These are phyloP conservation scores for Byssochlamys sp. DNA, from an alignment of 2,329 filamentous ascomycete species.

Conservation along the genomic window DNA sequence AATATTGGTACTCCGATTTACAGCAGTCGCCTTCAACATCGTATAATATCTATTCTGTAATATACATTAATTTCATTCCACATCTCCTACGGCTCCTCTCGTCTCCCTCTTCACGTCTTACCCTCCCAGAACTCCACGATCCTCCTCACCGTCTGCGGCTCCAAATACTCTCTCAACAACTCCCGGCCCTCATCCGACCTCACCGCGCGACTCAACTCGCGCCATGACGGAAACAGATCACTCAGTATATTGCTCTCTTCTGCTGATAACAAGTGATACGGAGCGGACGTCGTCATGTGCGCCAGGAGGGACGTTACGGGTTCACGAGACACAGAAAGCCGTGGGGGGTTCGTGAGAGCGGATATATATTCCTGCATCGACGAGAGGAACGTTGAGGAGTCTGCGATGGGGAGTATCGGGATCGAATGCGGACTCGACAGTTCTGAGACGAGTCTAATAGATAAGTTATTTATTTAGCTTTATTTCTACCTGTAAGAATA, in stretches of 20 bases:
- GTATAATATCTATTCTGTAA: background rate
- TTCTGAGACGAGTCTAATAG: background rate
- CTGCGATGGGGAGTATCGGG: constrained; percentile 26
- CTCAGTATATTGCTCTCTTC: constrained; percentile 23
- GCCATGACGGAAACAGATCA: constrained; percentile 19
- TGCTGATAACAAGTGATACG: constrained; percentile 13
- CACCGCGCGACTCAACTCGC: constrained; percentile 10
- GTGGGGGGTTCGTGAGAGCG: constrained; percentile 22
- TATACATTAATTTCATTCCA: background rate
- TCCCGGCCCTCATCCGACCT: constrained; percentile 12
- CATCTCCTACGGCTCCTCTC: background rate
- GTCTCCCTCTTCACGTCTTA: background rate
- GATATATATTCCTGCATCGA: constrained; percentile 22
- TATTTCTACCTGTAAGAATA: background rate
- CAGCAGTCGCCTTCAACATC: too few relatives aligned
- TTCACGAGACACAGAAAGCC: background rate
- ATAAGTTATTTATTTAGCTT: constrained; percentile 9
- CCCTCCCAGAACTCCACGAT: constrained; percentile 31
- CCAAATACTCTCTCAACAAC: constrained; percentile 24
- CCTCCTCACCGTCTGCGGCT: constrained; percentile 17
- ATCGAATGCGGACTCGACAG: constrained; percentile 1
- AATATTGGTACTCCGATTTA: too few relatives aligned
- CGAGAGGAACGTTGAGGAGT: constrained; percentile 11
- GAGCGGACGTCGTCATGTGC: constrained; percentile 10
- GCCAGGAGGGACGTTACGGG: constrained; percentile 14